Evolutionary conservation across 2,329 filamentous ascomycete species (phyloP).

Genomic region (Fusarium robinianum): DNA sequence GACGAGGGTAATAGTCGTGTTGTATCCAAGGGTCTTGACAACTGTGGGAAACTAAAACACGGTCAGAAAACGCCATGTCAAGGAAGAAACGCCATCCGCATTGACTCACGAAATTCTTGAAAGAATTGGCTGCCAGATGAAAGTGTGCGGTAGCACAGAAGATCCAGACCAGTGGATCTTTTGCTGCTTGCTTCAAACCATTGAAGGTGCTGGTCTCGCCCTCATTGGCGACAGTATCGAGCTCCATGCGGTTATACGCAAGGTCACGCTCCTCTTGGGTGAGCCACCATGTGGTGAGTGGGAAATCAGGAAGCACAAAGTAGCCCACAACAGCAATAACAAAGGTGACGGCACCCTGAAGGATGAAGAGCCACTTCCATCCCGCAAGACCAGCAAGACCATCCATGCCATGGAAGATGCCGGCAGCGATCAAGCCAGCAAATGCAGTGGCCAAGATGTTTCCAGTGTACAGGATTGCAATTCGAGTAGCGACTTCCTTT

Average conservation of each 20-base stretch:
- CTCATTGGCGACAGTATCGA: constrained; percentile 52
- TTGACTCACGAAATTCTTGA: constrained; percentile 42
- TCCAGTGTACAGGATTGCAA: constrained; percentile 51
- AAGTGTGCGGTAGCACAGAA: constrained; percentile 57
- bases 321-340: constrained; percentile 35
- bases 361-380: constrained; percentile 61
- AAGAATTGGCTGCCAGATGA: constrained; percentile 53
- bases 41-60: constrained; percentile 32
- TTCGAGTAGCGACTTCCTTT: constrained; percentile 50
- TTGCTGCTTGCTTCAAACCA: constrained; percentile 50
- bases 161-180: constrained; percentile 54
- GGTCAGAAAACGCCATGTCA: neutral
- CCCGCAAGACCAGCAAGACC: constrained; percentile 34
- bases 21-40: constrained; percentile 38
- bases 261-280: constrained; percentile 50
- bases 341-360: constrained; percentile 58
- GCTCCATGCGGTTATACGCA: constrained; percentile 48
- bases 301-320: constrained; percentile 44
- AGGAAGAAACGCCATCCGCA: neutral
- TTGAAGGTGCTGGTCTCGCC: constrained; percentile 46
- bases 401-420: constrained; percentile 44
- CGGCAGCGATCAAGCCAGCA: constrained; percentile 51
- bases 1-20: constrained; percentile 38
- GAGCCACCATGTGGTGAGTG: constrained; percentile 49
- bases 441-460: constrained; percentile 45